Conservation (phyloP, 78 protist genomes). For the Dictyostelium citrinum region DNA sequence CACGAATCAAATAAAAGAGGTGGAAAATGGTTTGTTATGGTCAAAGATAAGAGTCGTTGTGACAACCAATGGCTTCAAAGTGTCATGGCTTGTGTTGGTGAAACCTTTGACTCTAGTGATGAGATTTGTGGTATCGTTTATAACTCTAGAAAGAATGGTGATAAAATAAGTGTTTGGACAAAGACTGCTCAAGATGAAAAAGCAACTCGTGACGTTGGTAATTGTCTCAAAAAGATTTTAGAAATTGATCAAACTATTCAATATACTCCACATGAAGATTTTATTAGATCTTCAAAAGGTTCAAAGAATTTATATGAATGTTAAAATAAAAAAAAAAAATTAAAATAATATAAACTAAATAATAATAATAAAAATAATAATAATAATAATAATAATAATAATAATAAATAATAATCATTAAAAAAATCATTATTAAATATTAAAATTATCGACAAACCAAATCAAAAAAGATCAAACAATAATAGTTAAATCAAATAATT, state of each 20-base stretch:
- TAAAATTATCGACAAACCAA: not conserved
- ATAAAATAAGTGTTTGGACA: conserved; percentile 77
- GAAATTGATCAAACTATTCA: conserved; percentile 16
- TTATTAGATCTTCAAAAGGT: conserved; percentile 15
- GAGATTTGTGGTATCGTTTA: conserved; percentile 79
- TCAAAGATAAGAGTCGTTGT: conserved; percentile 16
- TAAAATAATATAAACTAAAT: not conserved
- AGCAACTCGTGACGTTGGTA: conserved; percentile 64
- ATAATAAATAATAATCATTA: not conserved
- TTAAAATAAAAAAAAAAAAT: not conserved
- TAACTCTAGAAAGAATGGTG: conserved; percentile 57
- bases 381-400: not conserved
- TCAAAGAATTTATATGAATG: conserved; percentile 9
- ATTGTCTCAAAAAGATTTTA: conserved; percentile 5
- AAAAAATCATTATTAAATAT: not conserved
- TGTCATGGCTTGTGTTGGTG: conserved; percentile 80
- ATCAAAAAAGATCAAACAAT: not conserved
- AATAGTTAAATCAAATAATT: not conserved
- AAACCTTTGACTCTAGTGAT: conserved; percentile 67
- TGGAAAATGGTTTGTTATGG: conserved; percentile 66
- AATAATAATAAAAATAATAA: not conserved
- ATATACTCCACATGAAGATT: conserved; percentile 30
- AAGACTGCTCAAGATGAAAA: conserved; percentile 45
- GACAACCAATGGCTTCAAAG: conserved; percentile 70
- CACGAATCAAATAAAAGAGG: conserved; percentile 55